phyloP scores from a whole-genome alignment of 169 alveolate species.

The Cryptosporidium parvum region DNA sequence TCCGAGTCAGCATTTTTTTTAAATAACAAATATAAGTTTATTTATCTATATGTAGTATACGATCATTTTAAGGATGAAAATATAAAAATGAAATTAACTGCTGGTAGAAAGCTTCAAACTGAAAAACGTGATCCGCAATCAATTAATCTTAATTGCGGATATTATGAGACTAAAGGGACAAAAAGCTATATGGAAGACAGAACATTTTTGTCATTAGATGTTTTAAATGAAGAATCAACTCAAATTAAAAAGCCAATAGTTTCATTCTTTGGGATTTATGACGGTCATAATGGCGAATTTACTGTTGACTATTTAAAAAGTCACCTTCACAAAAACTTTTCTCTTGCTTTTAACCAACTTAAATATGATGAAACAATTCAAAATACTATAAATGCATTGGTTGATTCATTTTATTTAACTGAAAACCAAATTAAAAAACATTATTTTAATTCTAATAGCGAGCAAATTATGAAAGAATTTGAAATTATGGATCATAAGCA shows the following conservation, averaged over 20 bases:
- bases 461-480: not conserved
- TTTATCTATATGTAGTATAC: slow-evolving; percentile 32
- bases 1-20: slow-evolving; percentile 6
- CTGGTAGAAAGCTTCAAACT: slow-evolving; percentile 61
- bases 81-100: slow-evolving; percentile 31
- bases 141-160: slow-evolving; percentile 76
- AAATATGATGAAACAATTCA: slow-evolving; percentile 26
- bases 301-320: slow-evolving; percentile 81
- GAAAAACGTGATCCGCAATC: slow-evolving; percentile 69
- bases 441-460: slow-evolving; percentile 13
- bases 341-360: slow-evolving; percentile 21
- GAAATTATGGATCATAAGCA: slow-evolving; percentile 1
- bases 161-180: slow-evolving; percentile 78
- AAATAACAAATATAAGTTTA: not conserved
- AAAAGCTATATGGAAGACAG: slow-evolving; percentile 82
- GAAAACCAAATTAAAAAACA: slow-evolving; percentile 62
- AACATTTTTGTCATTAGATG: slow-evolving; percentile 76
- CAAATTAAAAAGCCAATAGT: slow-evolving; percentile 3
- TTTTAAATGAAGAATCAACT: slow-evolving; percentile 60
- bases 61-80: not conserved
- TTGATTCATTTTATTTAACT: slow-evolving; percentile 46
- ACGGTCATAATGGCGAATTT: slow-evolving; percentile 84
- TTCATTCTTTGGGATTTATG: slow-evolving; percentile 82
- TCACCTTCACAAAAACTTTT: slow-evolving; percentile 78
- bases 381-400: slow-evolving; percentile 27